Conservation (phyloP, 2,329 filamentous ascomycete species). For the Arthroderma sp. region DNA sequence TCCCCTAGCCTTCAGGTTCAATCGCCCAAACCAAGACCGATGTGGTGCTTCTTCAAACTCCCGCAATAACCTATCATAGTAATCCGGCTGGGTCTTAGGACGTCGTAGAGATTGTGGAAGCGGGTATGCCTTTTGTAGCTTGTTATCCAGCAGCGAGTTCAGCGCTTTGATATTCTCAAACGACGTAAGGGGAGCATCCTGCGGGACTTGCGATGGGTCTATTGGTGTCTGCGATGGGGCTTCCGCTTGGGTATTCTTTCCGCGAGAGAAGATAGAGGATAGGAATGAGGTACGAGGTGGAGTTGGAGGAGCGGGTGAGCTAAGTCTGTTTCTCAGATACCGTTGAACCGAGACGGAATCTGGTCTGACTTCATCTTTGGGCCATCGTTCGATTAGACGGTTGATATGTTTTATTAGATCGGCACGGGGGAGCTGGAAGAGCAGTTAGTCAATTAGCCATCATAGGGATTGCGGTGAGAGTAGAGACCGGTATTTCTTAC, state of each 20-base stretch:
- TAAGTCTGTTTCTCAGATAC: slow-evolving; percentile 25
- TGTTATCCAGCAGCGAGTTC: slow-evolving; percentile 46
- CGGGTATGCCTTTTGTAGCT: slow-evolving; percentile 41
- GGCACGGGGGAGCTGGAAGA: slow-evolving; percentile 17
- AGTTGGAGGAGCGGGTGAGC: slow-evolving; percentile 9
- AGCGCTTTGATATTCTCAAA: slow-evolving; percentile 40
- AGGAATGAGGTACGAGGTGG: slow-evolving; percentile 1
- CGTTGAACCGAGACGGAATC: slow-evolving; percentile 32
- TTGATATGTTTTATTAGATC: slow-evolving; percentile 24
- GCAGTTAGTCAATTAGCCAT: slow-evolving; percentile 1
- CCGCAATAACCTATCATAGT: slow-evolving; percentile 39
- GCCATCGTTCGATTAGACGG: slow-evolving; percentile 33
- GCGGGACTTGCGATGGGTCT: slow-evolving; percentile 5
- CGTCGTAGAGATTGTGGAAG: slow-evolving; percentile 34
- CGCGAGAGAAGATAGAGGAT: slow-evolving; percentile 8
- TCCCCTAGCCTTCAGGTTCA: slow-evolving; percentile 35
- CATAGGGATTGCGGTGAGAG: not conserved
- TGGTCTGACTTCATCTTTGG: slow-evolving; percentile 31
- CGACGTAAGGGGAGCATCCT: slow-evolving; percentile 11
- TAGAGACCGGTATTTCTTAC: not conserved
- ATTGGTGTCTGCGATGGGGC: slow-evolving; percentile 1
- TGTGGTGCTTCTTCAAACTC: slow-evolving; percentile 42
- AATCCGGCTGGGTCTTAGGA: slow-evolving; percentile 37
- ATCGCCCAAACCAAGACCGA: slow-evolving; percentile 32
- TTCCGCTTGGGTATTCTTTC: slow-evolving; percentile 4